Percentiles rank a stretch among this genome's conserved stretches.
Evolutionary conservation across 768 basidiomycete genomes (phyloP).

Genomic region (Suillus ampliporus): DNA sequence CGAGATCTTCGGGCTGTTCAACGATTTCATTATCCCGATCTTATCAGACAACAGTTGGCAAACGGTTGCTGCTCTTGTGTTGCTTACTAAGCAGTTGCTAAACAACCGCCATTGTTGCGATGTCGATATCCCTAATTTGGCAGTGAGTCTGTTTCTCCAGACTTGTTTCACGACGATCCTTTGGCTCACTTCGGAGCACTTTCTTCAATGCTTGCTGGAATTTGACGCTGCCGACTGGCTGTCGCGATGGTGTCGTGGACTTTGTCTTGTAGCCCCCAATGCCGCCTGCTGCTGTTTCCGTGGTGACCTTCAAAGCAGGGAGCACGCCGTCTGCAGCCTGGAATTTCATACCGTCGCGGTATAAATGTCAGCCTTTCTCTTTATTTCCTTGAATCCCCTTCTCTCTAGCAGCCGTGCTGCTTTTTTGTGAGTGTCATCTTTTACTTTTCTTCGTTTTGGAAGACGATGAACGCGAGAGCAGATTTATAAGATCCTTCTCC

Average conservation of each 20-base stretch:
- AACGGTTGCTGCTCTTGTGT: constrained; percentile 21
- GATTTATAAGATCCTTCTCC: constrained; percentile 28
- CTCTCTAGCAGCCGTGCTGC: constrained; percentile 62
- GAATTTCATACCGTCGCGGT: constrained; percentile 1
- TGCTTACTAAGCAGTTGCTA: constrained; percentile 21
- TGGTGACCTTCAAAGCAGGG: constrained; percentile 10
- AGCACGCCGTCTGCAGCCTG: constrained; percentile 3
- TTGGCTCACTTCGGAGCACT: neutral
- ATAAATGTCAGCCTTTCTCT: constrained; percentile 16
- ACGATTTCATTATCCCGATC: constrained; percentile 18
- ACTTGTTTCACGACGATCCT: constrained; percentile 1
- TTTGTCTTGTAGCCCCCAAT: constrained; percentile 2
- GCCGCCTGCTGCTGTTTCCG: constrained; percentile 10
- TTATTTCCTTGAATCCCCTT: constrained; percentile 26
- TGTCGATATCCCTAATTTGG: constrained; percentile 20
- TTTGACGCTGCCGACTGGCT: constrained; percentile 10
- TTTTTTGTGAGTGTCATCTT: constrained; percentile 6
- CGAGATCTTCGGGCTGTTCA: neutral
- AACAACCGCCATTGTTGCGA: constrained; percentile 3
- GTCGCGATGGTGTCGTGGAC: constrained; percentile 11
- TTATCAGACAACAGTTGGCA: constrained; percentile 30
- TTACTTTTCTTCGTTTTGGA: neutral
- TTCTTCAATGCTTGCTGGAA: constrained; percentile 3
- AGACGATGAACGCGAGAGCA: neutral
- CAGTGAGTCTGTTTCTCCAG: constrained; percentile 2